These are phyloP conservation scores for Aschersonia sp. DNA, from an alignment of 2,329 filamentous ascomycete species.

Conservation along the genomic window DNA sequence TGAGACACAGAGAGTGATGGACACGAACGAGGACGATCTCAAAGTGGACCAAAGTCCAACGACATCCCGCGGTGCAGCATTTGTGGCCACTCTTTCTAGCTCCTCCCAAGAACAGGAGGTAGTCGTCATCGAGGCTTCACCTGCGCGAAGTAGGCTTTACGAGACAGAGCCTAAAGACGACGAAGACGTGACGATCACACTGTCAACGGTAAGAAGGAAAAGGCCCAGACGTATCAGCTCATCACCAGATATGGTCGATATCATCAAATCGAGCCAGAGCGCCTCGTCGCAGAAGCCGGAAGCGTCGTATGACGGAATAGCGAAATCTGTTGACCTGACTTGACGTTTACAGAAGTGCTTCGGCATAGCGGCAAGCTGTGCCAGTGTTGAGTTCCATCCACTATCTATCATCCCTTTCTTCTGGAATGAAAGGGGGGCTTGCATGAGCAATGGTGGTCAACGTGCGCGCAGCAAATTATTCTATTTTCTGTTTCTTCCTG, in stretches of 20 bases:
- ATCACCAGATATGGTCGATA: constrained; percentile 3
- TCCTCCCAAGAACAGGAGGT: constrained; percentile 4
- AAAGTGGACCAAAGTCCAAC: neutral
- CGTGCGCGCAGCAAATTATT: no score
- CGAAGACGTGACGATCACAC: constrained; percentile 2
- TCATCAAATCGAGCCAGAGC: constrained; percentile 2
- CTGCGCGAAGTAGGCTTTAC: neutral
- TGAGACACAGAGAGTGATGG: no score
- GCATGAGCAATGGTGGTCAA: no score
- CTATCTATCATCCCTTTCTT: no score
- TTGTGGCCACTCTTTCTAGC: constrained; percentile 2
- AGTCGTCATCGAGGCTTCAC: neutral
- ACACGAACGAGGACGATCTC: no score
- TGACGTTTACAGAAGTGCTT: neutral
- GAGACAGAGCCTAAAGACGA: neutral
- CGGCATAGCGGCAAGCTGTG: no score
- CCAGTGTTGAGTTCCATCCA: no score
- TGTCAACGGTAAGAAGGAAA: neutral
- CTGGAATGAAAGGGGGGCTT: no score
- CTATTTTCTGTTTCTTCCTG: no score
- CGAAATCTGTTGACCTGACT: constrained; percentile 9
- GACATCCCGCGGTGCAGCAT: neutral
- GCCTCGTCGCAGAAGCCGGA: neutral
- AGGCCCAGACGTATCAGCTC: neutral
- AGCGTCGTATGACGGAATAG: constrained; percentile 17